These are phyloP conservation scores for Casuarina cunninghamiana DNA, from an alignment of 306 rosid species.

Conservation along the genomic window DNA sequence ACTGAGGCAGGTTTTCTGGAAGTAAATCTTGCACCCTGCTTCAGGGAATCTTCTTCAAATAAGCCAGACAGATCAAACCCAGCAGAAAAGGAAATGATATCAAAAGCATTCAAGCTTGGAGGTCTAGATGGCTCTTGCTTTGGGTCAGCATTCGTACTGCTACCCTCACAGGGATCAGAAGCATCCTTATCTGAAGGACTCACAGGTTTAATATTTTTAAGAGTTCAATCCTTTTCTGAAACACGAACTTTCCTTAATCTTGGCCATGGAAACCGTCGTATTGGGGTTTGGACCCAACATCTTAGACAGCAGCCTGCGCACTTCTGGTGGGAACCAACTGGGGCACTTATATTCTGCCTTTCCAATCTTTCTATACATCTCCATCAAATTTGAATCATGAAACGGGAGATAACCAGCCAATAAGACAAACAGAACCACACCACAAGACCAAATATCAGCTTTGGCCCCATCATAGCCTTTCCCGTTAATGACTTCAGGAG, in stretches of 20 bases:
- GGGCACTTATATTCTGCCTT: slow-evolving; percentile 68
- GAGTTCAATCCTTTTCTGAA: slow-evolving; percentile 49
- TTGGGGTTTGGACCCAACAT: slow-evolving; percentile 76
- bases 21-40: slow-evolving; percentile 65
- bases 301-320: slow-evolving; percentile 45
- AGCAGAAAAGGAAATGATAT: slow-evolving; percentile 68
- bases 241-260: slow-evolving; percentile 63
- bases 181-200: slow-evolving; percentile 28
- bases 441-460: slow-evolving; percentile 97
- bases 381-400: slow-evolving; percentile 78
- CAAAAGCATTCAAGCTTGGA: slow-evolving; percentile 70
- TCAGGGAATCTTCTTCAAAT: slow-evolving; percentile 45
- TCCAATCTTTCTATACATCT: slow-evolving; percentile 81
- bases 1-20: slow-evolving; percentile 61
- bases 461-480: slow-evolving; percentile 89
- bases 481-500: slow-evolving; percentile 82
- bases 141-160: slow-evolving; percentile 33
- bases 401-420: slow-evolving; percentile 91
- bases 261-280: slow-evolving; percentile 53
- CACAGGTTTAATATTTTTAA: slow-evolving; percentile 29
- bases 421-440: slow-evolving; percentile 76
- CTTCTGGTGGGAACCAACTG: slow-evolving; percentile 70
- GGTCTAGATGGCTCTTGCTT: slow-evolving; percentile 48
- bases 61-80: slow-evolving; percentile 76
- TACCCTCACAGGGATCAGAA: slow-evolving; percentile 35